These are phyloP conservation scores for Raddia distichophylla DNA, from an alignment of 176 grass and related monocot species.

Conservation along the genomic window DNA sequence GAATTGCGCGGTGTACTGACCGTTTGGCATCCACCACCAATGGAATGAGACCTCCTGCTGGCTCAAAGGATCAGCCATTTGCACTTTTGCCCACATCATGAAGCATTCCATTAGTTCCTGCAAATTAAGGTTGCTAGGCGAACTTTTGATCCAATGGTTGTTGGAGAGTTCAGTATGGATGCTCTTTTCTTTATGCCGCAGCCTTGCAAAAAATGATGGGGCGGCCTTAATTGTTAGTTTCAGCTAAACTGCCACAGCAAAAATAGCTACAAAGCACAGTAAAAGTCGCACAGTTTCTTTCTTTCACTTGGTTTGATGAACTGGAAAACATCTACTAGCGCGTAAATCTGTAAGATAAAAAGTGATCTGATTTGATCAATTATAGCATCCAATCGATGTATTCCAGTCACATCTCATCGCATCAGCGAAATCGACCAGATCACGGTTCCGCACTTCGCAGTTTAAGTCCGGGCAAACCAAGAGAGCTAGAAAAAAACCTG, in stretches of 20 bases:
- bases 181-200: too few relatives aligned
- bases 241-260: neutral
- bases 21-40: too few relatives aligned
- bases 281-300: neutral
- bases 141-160: too few relatives aligned
- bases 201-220: too few relatives aligned
- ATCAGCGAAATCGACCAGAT: conserved; percentile 36
- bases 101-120: too few relatives aligned
- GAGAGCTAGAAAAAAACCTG: conserved; percentile 37
- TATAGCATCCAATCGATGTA: neutral
- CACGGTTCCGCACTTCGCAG: neutral
- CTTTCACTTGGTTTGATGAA: neutral
- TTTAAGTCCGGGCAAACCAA: conserved; percentile 18
- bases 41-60: too few relatives aligned
- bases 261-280: neutral
- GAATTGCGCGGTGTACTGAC: too few relatives aligned
- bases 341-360: neutral
- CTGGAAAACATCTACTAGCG: neutral
- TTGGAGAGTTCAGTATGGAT: too few relatives aligned
- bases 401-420: conserved; percentile 21
- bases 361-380: neutral
- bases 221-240: neutral
- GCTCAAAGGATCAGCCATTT: too few relatives aligned
- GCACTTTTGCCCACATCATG: too few relatives aligned
- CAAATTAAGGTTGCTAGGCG: too few relatives aligned